Evolutionary conservation across 257 asterid genomes (phyloP).

Genomic region (Solanum pimpinellifolium): DNA sequence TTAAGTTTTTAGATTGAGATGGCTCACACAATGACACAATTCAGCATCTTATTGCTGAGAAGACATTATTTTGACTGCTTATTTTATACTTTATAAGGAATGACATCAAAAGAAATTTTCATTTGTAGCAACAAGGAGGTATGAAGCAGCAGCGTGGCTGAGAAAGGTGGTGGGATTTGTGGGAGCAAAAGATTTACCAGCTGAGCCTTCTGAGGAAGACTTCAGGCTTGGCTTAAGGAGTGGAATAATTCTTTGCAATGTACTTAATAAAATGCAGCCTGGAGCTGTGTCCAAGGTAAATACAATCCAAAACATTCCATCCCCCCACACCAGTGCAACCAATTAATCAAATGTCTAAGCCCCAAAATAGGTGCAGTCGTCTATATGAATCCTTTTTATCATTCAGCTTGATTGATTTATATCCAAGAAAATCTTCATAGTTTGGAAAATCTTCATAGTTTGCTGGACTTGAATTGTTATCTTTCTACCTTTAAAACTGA

Average conservation of each 20-base stretch:
- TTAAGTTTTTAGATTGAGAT: background rate
- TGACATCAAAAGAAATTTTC: background rate
- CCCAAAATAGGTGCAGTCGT: background rate
- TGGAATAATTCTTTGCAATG: conserved; percentile 28
- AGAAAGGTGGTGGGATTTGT: conserved; percentile 46
- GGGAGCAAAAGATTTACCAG: conserved; percentile 16
- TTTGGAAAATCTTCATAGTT: background rate
- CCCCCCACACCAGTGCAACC: background rate
- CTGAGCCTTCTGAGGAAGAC: conserved; percentile 16
- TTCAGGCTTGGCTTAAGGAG: conserved; percentile 11
- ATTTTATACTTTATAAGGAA: background rate
- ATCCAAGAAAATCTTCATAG: background rate
- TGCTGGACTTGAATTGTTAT: background rate
- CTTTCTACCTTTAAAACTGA: background rate
- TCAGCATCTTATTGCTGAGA: background rate
- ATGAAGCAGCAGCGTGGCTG: conserved; percentile 85
- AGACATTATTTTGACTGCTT: background rate
- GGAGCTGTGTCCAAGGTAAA: conserved; percentile 84
- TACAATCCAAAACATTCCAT: background rate
- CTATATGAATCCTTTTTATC: background rate
- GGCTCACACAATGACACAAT: background rate
- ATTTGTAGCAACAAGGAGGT: conserved; percentile 69
- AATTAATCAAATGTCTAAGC: background rate
- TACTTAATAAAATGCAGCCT: conserved; percentile 69
- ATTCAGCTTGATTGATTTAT: background rate